phyloP scores from a whole-genome alignment of 140 eudicot genomes.

The Stevia rebaudiana region DNA sequence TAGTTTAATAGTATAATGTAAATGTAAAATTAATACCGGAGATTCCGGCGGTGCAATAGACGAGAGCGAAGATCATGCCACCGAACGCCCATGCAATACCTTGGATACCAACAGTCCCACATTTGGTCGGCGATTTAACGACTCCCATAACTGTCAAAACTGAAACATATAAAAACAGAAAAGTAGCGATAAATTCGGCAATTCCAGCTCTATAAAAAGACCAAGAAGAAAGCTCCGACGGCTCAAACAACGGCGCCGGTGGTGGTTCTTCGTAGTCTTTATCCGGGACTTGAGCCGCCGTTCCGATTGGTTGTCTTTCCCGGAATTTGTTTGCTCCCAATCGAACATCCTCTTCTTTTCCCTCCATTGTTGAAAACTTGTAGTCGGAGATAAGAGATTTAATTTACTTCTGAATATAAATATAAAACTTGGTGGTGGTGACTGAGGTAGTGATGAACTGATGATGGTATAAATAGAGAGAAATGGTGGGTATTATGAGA shows the following conservation, averaged over 20 bases:
- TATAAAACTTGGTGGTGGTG: neutral
- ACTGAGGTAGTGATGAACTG: neutral
- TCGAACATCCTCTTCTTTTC: conserved; percentile 66
- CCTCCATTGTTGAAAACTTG: conserved; percentile 63
- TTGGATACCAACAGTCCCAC: conserved; percentile 75
- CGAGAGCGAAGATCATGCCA: conserved; percentile 90
- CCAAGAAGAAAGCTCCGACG: conserved; percentile 74
- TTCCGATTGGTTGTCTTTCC: conserved; percentile 78
- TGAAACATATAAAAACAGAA: conserved; percentile 56
- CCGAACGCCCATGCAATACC: conserved; percentile 95
- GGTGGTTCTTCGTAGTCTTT: conserved; percentile 83
- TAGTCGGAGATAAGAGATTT: too few species aligned
- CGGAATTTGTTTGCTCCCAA: conserved; percentile 77
- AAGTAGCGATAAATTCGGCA: conserved; percentile 81
- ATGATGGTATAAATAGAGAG: conserved; percentile 14
- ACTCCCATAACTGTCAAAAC: conserved; percentile 81
- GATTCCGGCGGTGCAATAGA: conserved; percentile 88
- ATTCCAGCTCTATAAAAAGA: conserved; percentile 84
- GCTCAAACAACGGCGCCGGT: conserved; percentile 76
- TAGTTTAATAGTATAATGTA: too few species aligned
- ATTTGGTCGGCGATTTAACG: conserved; percentile 42
- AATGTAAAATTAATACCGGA: conserved; percentile 38
- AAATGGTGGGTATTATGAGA: conserved; percentile 10
- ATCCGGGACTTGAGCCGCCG: conserved; percentile 76
- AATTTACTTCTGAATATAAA: too few species aligned